Conservation (phyloP, 176 grass and related monocot species). For the Paspalum vaginatum region DNA sequence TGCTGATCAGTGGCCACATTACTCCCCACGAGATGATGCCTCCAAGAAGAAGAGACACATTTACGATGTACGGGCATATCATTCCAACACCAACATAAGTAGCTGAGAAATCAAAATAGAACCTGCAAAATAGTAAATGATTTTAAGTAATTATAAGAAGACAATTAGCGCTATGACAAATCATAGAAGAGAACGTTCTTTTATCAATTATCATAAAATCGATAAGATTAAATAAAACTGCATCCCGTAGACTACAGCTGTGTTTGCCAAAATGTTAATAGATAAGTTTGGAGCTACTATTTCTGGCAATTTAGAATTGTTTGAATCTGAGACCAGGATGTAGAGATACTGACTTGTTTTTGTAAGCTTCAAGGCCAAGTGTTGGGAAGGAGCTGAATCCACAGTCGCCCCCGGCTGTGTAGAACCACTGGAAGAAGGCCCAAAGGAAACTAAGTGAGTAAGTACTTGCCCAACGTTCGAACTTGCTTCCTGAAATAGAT, state of each 20-base stretch:
- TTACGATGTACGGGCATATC: constrained; percentile 92
- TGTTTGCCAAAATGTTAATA: neutral
- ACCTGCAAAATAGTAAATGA: constrained; percentile 40
- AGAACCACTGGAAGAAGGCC: constrained; percentile 98
- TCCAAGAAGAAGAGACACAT: constrained; percentile 68
- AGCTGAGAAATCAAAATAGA: constrained; percentile 80
- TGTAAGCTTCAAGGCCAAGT: constrained; percentile 69
- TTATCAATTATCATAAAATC: neutral
- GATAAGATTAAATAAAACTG: neutral
- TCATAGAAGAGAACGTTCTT: neutral
- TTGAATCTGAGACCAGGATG: constrained; percentile 1
- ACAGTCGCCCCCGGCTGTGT: constrained; percentile 64
- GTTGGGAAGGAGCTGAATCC: constrained; percentile 67
- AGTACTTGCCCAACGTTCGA: constrained; percentile 61
- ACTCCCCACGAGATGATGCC: constrained; percentile 72
- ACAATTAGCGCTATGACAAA: neutral
- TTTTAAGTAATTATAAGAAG: constrained; percentile 1
- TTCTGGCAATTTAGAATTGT: neutral
- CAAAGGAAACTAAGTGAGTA: constrained; percentile 66
- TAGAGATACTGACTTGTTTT: constrained; percentile 52
- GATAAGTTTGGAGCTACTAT: neutral
- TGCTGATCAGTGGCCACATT: constrained; percentile 80
- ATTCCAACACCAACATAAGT: constrained; percentile 89
- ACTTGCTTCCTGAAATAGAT: constrained; percentile 76
- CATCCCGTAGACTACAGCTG: neutral